Evolutionary conservation across 495 filamentous ascomycete species (phyloP).

Genomic region (Hypoxylon trugodes): DNA sequence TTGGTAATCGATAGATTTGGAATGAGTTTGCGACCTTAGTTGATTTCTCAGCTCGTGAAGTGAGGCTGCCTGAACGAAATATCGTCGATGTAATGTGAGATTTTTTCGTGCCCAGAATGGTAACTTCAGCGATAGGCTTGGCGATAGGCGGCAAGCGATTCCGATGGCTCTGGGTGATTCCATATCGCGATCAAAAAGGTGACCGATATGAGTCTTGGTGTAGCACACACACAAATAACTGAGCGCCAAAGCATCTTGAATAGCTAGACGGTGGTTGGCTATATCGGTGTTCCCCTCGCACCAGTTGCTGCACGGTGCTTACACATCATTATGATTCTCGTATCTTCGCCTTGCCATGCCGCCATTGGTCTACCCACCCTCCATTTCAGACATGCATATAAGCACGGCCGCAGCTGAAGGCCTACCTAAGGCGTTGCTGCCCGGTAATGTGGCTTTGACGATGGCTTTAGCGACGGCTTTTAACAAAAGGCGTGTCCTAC

Average conservation of each 20-base stretch:
- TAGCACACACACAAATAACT: neutral
- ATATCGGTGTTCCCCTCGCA: neutral
- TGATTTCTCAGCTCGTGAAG: neutral
- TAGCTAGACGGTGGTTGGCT: constrained; percentile 12
- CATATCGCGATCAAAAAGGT: constrained; percentile 6
- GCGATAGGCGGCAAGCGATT: neutral
- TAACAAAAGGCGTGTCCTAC: too few relatives aligned
- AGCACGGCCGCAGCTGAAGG: neutral
- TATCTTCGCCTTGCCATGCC: neutral
- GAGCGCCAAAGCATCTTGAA: constrained; percentile 1
- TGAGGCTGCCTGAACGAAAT: neutral
- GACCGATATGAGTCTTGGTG: neutral
- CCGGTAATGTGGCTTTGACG: too few relatives aligned
- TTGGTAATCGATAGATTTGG: neutral
- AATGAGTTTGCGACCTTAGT: neutral
- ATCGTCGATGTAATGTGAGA: neutral
- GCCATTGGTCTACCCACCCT: neutral
- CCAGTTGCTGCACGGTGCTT: constrained; percentile 26
- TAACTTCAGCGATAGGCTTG: neutral
- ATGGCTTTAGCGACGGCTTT: neutral
- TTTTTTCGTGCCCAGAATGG: neutral
- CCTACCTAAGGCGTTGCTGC: too few relatives aligned
- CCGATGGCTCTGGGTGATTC: constrained; percentile 3
- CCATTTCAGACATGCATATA: neutral
- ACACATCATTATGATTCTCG: constrained; percentile 17